Base-by-base conservation (phyloP, 2,329 filamentous ascomycete genomes). In the Trichoderma simmonsii region DNA sequence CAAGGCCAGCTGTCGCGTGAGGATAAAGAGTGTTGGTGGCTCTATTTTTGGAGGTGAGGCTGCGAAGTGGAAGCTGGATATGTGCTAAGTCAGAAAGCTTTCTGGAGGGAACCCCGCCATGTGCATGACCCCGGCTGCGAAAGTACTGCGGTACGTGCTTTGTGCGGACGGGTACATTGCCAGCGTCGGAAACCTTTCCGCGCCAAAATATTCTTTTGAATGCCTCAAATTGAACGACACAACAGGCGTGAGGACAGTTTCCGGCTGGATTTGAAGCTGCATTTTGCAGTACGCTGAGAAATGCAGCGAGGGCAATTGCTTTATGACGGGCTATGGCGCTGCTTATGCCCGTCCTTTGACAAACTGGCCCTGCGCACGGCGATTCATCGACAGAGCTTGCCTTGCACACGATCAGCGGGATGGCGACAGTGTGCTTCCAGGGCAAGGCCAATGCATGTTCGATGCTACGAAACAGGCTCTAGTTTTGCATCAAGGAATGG, bases 271-370 rank as follows among this genome's bases (percentile, higher is more conserved):
- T 21, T 21, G 14, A 43, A 64, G 54, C 60, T 43, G 36, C 56
- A 9, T 39, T 43, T 43, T n/a, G n/a, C 36, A 43, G 32, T 24
- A 14, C 36, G 32, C 54, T 28, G 48, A 72, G 21, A 14, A 15
- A 82, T 82, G 80, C 78, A 78, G 73, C 76, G 76, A 57, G 75
- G 74, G 54, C 72, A 72, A 73, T 75, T 86, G 65, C 78, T 83
- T 2, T 77, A 85, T 43, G 89, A 92, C 78, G 88, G 89, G 73
- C 84, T 92, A 60, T 91, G 89, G 88, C 87, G 87, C 77, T 90
- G 87, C 77, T 81, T 92, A 18, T 91, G 88, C 76, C 89, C 89
- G 14, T 86, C 85, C 9, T 82, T 88, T 71, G 85, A 88, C 75
- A 75, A 80, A 7, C 71, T 76, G 5, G 77, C 80, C 3, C 77